These are phyloP conservation scores for Paramecium primaurelia DNA, from an alignment of 73 alveolate species.

Conservation along the genomic window DNA sequence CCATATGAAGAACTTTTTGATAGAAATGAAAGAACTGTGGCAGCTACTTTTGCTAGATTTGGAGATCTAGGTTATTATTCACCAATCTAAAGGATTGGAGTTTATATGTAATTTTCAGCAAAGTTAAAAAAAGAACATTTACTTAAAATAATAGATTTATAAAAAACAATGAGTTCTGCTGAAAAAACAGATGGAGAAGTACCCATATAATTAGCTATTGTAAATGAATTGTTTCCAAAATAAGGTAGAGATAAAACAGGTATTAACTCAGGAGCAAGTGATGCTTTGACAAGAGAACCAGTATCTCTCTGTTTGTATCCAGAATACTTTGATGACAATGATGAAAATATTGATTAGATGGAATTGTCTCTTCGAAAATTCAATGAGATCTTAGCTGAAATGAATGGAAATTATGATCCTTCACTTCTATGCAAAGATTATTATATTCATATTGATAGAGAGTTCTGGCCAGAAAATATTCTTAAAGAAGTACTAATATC, in stretches of 20 bases:
- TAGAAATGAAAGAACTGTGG: slow-evolving; percentile 93
- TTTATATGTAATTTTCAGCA: slow-evolving; percentile 88
- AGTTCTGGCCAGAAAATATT: slow-evolving; percentile 80
- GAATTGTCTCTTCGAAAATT: slow-evolving; percentile 56
- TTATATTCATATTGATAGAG: slow-evolving; percentile 73
- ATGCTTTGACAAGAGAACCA: slow-evolving; percentile 68
- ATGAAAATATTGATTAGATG: slow-evolving; percentile 64
- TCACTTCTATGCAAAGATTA: slow-evolving; percentile 65
- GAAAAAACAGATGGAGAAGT: slow-evolving; percentile 53
- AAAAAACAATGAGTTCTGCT: slow-evolving; percentile 75
- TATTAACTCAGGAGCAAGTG: slow-evolving; percentile 70
- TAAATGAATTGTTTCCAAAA: slow-evolving; percentile 70
- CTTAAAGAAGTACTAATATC: slow-evolving; percentile 76
- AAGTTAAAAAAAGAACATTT: slow-evolving; percentile 87
- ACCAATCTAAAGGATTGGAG: slow-evolving; percentile 91
- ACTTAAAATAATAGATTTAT: slow-evolving; percentile 80
- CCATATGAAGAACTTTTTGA: slow-evolving; percentile 93
- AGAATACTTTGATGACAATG: slow-evolving; percentile 62
- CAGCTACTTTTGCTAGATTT: slow-evolving; percentile 94
- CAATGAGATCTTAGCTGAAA: slow-evolving; percentile 15
- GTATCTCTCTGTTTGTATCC: slow-evolving; percentile 82
- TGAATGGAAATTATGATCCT: slow-evolving; percentile 82
- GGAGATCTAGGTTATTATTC: slow-evolving; percentile 93
- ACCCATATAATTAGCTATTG: slow-evolving; percentile 71
- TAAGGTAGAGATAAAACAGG: slow-evolving; percentile 71